Evolutionary conservation across 495 filamentous ascomycete genomes (phyloP).

Genomic region (Annulohypoxylon bovei): DNA sequence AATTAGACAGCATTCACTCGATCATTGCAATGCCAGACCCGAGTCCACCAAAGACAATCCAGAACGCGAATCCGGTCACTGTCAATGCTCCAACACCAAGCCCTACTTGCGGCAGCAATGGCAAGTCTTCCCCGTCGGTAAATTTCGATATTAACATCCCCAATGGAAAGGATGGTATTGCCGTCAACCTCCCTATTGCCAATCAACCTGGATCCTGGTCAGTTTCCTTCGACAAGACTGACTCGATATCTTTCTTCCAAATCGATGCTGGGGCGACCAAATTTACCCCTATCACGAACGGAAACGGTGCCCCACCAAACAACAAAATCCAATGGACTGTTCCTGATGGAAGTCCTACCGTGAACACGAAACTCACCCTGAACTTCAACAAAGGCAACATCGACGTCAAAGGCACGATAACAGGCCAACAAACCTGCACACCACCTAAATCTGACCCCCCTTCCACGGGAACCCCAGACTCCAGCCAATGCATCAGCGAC

Average conservation of each 20-base stretch:
- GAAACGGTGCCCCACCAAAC: background rate
- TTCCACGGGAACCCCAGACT: background rate
- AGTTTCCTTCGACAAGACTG: background rate
- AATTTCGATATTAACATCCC: background rate
- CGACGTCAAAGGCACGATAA: background rate
- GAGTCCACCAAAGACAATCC: background rate
- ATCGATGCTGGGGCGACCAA: background rate
- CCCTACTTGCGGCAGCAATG: background rate
- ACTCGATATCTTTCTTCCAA: background rate
- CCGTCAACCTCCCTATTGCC: background rate
- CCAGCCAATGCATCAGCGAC: background rate
- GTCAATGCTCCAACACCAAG: background rate
- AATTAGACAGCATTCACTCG: background rate
- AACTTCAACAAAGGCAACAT: background rate
- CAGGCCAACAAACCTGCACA: background rate
- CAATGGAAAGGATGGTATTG: background rate
- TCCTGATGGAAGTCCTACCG: background rate
- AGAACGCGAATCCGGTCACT: background rate
- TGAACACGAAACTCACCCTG: background rate
- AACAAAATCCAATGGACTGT: background rate
- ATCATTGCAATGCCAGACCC: background rate
- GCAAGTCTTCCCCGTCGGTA: background rate
- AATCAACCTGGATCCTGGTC: background rate
- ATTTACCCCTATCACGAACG: background rate
- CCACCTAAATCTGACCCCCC: background rate